These are phyloP conservation scores for Fusarium sp. DNA, from an alignment of 2,329 filamentous ascomycete genomes.

Conservation along the genomic window DNA sequence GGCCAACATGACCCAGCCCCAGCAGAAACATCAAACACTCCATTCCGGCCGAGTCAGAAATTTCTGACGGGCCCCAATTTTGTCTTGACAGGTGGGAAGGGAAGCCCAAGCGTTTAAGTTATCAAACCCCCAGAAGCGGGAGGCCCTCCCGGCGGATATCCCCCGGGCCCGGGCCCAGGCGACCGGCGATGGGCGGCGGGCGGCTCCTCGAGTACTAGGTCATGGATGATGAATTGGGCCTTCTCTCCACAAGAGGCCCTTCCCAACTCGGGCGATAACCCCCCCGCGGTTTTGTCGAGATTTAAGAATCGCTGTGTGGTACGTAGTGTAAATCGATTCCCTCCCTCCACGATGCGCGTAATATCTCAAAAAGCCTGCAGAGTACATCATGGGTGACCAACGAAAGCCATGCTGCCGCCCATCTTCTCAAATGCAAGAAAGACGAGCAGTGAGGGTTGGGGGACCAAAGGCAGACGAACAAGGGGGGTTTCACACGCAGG, in stretches of 20 bases:
- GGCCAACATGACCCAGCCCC: slow-evolving; percentile 25
- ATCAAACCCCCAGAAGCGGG: slow-evolving; percentile 38
- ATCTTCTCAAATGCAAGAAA: slow-evolving; percentile 45
- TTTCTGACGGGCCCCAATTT: slow-evolving; percentile 39
- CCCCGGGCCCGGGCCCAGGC: slow-evolving; percentile 39
- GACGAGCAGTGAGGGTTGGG: slow-evolving; percentile 35
- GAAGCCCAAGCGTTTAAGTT: slow-evolving; percentile 44
- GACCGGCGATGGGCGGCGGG: slow-evolving; percentile 31
- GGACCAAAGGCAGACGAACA: slow-evolving; percentile 33
- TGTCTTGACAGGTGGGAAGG: slow-evolving; percentile 39
- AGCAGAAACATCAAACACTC: slow-evolving; percentile 27
- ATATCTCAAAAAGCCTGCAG: slow-evolving; percentile 28
- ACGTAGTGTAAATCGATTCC: slow-evolving; percentile 14
- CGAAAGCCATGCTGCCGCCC: slow-evolving; percentile 30
- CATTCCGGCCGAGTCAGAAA: slow-evolving; percentile 43
- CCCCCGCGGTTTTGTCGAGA: slow-evolving; percentile 16
- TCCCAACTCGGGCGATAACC: slow-evolving; percentile 14
- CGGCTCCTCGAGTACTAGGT: slow-evolving; percentile 34
- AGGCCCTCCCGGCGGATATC: slow-evolving; percentile 43
- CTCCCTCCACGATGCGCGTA: slow-evolving; percentile 30
- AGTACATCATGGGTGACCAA: slow-evolving; percentile 35
- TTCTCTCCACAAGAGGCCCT: slow-evolving; percentile 36
- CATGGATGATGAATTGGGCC: slow-evolving; percentile 33
- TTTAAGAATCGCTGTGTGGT: slow-evolving; percentile 16
- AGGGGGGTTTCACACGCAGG: slow-evolving; percentile 31